Conservation (phyloP, 768 basidiomycete genomes). For the Cystobasidiopsis lactophilus region DNA sequence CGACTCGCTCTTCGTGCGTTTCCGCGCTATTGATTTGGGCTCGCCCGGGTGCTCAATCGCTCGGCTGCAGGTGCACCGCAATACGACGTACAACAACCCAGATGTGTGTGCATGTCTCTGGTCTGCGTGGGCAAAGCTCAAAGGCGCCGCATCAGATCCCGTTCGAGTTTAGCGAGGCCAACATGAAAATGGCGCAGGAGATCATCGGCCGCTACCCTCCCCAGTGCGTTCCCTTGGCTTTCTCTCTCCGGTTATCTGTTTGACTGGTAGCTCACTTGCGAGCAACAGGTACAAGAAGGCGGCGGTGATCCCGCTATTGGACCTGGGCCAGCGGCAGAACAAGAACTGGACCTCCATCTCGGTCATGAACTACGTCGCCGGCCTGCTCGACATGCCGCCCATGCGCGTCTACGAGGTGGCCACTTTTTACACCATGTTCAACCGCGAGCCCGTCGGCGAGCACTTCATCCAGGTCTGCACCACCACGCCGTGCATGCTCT, state of each 20-base stretch:
- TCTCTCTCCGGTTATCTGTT: no score
- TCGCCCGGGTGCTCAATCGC: no score
- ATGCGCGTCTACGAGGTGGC: constrained; percentile 99
- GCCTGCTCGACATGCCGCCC: constrained; percentile 73
- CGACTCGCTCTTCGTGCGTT: not conserved
- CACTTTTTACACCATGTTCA: constrained; percentile 99
- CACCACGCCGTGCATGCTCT: constrained; percentile 91
- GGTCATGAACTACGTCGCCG: constrained; percentile 96
- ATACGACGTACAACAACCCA: constrained; percentile 84
- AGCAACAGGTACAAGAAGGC: constrained; percentile 64
- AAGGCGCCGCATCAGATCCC: constrained; percentile 39
- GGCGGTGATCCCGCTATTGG: constrained; percentile 85
- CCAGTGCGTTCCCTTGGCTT: constrained; percentile 30
- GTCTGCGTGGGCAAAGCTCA: constrained; percentile 1
- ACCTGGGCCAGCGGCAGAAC: constrained; percentile 91
- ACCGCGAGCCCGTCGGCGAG: constrained; percentile 83
- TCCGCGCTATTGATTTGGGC: not conserved
- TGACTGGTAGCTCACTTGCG: not conserved
- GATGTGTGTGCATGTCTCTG: constrained; percentile 31
- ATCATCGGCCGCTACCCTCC: constrained; percentile 85
- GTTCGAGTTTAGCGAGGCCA: constrained; percentile 44
- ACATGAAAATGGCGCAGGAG: constrained; percentile 62
- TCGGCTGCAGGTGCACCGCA: constrained; percentile 41
- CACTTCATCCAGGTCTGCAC: constrained; percentile 97
- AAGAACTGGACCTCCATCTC: constrained; percentile 96